phyloP scores from a whole-genome alignment of 768 basidiomycete species.

The Strobilomyces dryophilus region DNA sequence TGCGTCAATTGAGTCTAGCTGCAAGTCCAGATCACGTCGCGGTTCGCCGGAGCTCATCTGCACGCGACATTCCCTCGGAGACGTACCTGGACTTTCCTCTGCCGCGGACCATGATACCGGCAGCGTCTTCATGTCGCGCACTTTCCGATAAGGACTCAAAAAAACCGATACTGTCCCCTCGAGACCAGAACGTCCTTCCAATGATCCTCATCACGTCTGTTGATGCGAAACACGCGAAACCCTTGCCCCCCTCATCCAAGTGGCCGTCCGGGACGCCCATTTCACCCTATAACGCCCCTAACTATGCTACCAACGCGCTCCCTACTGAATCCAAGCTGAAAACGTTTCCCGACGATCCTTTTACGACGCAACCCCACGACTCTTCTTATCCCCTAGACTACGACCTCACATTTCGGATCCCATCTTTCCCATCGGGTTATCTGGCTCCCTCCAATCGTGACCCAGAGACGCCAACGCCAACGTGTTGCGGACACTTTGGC shows the following conservation, averaged over 20 bases:
- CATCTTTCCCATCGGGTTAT: slow-evolving; percentile 4
- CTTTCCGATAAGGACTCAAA: background rate
- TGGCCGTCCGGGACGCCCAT: slow-evolving; percentile 14
- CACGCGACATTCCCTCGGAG: slow-evolving; percentile 7
- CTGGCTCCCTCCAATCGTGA: background rate
- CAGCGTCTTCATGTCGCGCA: background rate
- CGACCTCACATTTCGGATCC: slow-evolving; percentile 12
- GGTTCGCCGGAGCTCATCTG: background rate
- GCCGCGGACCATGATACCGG: background rate
- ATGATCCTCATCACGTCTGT: slow-evolving; percentile 25
- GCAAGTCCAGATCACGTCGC: slow-evolving; percentile 3
- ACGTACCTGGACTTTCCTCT: background rate
- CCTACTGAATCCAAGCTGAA: background rate
- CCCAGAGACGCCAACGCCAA: slow-evolving; percentile 27
- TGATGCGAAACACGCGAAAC: slow-evolving; percentile 21
- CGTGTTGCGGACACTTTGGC: slow-evolving; percentile 20
- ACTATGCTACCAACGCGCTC: slow-evolving; percentile 5
- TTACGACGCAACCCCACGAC: background rate
- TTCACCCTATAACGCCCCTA: slow-evolving; percentile 4
- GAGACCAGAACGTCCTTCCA: slow-evolving; percentile 11
- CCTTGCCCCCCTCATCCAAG: slow-evolving; percentile 11
- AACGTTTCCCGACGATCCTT: slow-evolving; percentile 13
- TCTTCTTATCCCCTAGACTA: background rate
- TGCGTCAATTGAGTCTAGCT: slow-evolving; percentile 20
- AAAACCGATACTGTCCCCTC: background rate